Base-by-base conservation (phyloP, 2,329 filamentous ascomycete genomes). In the Fusarium sp. region DNA sequence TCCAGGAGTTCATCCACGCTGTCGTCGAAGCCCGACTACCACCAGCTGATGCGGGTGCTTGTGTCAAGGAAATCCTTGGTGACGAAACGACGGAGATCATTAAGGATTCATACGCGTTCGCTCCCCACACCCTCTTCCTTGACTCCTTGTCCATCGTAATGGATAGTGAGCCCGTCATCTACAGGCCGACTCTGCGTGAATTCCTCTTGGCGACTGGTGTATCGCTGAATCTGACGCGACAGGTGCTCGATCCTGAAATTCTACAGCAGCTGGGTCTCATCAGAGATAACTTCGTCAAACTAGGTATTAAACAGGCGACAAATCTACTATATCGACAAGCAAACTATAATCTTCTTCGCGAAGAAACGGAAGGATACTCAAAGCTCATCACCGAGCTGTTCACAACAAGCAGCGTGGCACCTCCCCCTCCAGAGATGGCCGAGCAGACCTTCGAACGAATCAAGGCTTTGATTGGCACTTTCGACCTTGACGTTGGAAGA, bases 311-410 rank as follows among this genome's bases (percentile, higher is more conserved):
- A 57, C 94, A 97, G 76, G 92, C 94, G 49, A 99, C 96, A 9
- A 97, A 98, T 73, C 85, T 96, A 6, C 87, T 99, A 1, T 99
- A 99, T 79, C 91, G 94, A 63, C 96, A 98, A 80, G 94, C 95
- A 15, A 98, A 97, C 79, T 98, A 97, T 84, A 99, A 99, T 75
- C 83, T 99, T 9, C 84, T 99, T 21, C 91, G 96, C 44, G 96
- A 99, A 81, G 96, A 99, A 80, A 94, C 94, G 0, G 96, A 99
- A 80, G 96, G 97, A 40, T 99, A 97, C 77, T 94, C 96, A 0
- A 99, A 99, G 79, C 88, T 99, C 46, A 90, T 97, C 63, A 98
- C 95, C 0, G 96, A 99, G 78, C 90, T 98, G 33, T 99, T 98
- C 80, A 95, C 94, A 9, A 97, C 92, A 1, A 93, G 92, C 74